Base-by-base conservation (phyloP, 2,329 filamentous ascomycete species). In the Dryadomyces quercus-mongolicae region DNA sequence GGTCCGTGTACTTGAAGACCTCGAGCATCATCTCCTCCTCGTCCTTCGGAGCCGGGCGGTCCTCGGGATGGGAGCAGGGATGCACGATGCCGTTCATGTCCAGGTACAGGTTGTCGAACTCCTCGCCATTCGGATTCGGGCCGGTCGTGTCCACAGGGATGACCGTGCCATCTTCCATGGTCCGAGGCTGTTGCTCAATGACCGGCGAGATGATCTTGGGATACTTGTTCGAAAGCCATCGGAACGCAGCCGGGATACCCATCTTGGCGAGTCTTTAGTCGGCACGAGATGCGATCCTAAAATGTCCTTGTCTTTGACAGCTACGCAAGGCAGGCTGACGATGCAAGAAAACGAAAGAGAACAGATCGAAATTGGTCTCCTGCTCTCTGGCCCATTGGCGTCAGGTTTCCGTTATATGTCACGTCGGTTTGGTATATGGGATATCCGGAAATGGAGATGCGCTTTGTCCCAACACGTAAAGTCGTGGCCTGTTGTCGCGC, bases 21-120 rank as follows among this genome's bases (percentile, higher is more conserved):
- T 94, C 94, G 63, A 96, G 68, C 93, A 98, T 98, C 93, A 98
- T 98, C 72, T 97, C 93, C 68, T 95, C 89, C 73, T 98, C 93
- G 57, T 93, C 92, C 64, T 85, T 86, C 12, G 93, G 93, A 4
- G 93, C 82, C 2, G 93, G 90, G 59, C 83, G 82, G 65, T 97
- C 92, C 68, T 98, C 93, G 0, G 93, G 93, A 71, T 98, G 93
- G 49, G 92, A 95, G 72, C 93, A 98, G 36, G 94, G 94, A 74
- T 98, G 93, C 42, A 98, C 93, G 61, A 98, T 98, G 67, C 93
- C 94, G 70, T 98, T 98, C 92, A 98, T 97, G 65, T 98, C 93
- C 59, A 98, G 81, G 66, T 98, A 98, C 6, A 98, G 76, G 65
- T 98, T 98, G 72, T 98, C 92, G 65, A 95, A 88, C 69, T 98